phyloP scores from a whole-genome alignment of 345 rosid species.

The Dimocarpus longan region DNA sequence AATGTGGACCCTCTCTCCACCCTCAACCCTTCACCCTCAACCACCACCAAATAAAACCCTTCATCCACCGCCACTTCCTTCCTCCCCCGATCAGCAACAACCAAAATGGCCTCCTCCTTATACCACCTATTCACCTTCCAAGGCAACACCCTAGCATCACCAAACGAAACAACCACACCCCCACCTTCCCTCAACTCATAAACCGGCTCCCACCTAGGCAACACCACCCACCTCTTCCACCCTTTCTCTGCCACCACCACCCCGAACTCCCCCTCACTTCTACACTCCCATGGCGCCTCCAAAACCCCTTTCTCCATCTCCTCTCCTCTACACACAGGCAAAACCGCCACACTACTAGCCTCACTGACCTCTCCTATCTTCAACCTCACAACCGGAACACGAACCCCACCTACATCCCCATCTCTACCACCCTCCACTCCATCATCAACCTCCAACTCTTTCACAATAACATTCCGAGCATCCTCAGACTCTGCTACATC shows the following conservation, averaged over 20 bases:
- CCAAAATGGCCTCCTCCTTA: slow-evolving; percentile 73
- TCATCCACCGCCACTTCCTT: slow-evolving; percentile 54
- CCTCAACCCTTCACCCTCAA: slow-evolving; percentile 45
- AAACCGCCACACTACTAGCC: slow-evolving; percentile 62
- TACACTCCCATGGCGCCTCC: slow-evolving; percentile 68
- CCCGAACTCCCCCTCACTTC: slow-evolving; percentile 64
- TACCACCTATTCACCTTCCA: slow-evolving; percentile 76
- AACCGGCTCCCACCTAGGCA: slow-evolving; percentile 74
- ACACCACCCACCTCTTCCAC: slow-evolving; percentile 88
- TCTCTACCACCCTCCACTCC: slow-evolving; percentile 30
- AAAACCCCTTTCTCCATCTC: slow-evolving; percentile 51
- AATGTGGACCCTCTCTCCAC: slow-evolving; percentile 72
- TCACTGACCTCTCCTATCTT: slow-evolving; percentile 79
- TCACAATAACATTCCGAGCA: slow-evolving; percentile 47
- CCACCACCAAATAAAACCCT: slow-evolving; percentile 68
- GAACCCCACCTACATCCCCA: slow-evolving; percentile 30
- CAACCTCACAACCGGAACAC: slow-evolving; percentile 75
- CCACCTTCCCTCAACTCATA: slow-evolving; percentile 51
- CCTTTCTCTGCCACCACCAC: slow-evolving; percentile 77
- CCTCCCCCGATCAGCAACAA: slow-evolving; percentile 64
- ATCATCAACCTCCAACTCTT: slow-evolving; percentile 50
- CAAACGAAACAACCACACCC: slow-evolving; percentile 72
- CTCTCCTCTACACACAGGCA: slow-evolving; percentile 75
- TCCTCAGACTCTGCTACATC: slow-evolving; percentile 62
- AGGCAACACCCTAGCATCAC: slow-evolving; percentile 69